Percentiles rank a stretch among this genome's conserved stretches.
These are phyloP conservation scores for Symmetrospora coprosmae DNA, from an alignment of 768 basidiomycete species.

Conservation along the genomic window DNA sequence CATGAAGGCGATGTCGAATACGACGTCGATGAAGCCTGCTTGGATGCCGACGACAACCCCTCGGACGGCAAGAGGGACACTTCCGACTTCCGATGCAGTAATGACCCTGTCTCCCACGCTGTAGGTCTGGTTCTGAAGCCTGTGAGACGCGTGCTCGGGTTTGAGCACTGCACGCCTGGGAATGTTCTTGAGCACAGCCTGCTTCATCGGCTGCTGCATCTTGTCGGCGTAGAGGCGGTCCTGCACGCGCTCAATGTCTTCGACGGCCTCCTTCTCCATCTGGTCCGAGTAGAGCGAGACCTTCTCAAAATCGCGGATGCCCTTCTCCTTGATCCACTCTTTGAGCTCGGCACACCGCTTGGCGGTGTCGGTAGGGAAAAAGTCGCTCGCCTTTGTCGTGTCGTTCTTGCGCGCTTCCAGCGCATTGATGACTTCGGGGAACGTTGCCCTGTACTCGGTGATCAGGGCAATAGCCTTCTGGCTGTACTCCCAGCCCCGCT, in stretches of 20 bases:
- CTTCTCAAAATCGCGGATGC: constrained; percentile 77
- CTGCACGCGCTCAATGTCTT: constrained; percentile 61
- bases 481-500: constrained; percentile 82
- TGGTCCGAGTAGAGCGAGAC: constrained; percentile 86
- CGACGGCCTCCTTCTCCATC: constrained; percentile 68
- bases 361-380: constrained; percentile 44
- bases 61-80: constrained; percentile 76
- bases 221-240: constrained; percentile 53
- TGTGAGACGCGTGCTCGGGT: constrained; percentile 73
- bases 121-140: constrained; percentile 77
- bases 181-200: constrained; percentile 81
- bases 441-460: constrained; percentile 64
- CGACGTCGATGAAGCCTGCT: constrained; percentile 74
- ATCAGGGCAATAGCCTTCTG: constrained; percentile 69
- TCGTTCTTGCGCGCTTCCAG: constrained; percentile 43
- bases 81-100: constrained; percentile 89
- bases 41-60: constrained; percentile 87
- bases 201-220: constrained; percentile 57
- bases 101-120: constrained; percentile 80
- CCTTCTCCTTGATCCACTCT: constrained; percentile 69
- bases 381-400: constrained; percentile 35
- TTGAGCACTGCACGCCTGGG: constrained; percentile 87
- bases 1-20: constrained; percentile 95
- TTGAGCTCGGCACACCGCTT: constrained; percentile 64
- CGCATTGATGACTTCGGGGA: constrained; percentile 65